Base-by-base conservation (phyloP, 2,329 filamentous ascomycete species). In the Penicillium sp. region DNA sequence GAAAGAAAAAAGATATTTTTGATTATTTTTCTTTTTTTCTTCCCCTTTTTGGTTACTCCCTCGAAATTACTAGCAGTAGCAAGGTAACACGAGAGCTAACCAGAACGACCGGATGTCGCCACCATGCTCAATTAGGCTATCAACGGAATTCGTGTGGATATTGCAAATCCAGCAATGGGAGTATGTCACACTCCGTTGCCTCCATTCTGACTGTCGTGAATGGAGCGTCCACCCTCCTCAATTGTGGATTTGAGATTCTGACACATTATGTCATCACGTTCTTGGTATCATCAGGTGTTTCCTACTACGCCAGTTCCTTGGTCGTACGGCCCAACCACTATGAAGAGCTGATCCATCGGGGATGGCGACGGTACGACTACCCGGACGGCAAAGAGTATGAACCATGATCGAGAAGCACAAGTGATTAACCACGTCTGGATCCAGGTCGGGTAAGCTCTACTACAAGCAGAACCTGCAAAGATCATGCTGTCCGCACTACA, bases 401-500 rank as follows among this genome's bases (percentile, higher is more conserved):
- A 32, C 50, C 27, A 54, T 28, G 9, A 26, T 24, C 9, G 29
- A 32, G 11, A 32, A 32, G 29, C 29, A 32, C 6, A 32, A 32
- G 29, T 11, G 11, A 32, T 11, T 32, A 32, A 32, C 7, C 29
- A 32, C 29, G 29, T 32, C 8, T 11, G 29, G 29, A 11, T 45
- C 43, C 52, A 75, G 74, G 54, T 76, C 74, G 35, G 74, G 74
- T 2, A 71, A 66, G 9, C 63, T 74, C 40, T 76, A 74, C 58
- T 76, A 76, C 58, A 76, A 75, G 56, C 74, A 71, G 54, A 74
- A 76, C 66, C 83, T 88, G 60, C 78, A 79, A 49, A 77, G 83
- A 48, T 87, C 89, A 52, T 98, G 93, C 63, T 98, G 93, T 67
- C 90, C 90, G 39, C 90, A 96, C 63, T 97, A 76, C 55, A 76